Evolutionary conservation across 805 yeast genomes (phyloP).

Genomic region (Monosporozyma servazzii): DNA sequence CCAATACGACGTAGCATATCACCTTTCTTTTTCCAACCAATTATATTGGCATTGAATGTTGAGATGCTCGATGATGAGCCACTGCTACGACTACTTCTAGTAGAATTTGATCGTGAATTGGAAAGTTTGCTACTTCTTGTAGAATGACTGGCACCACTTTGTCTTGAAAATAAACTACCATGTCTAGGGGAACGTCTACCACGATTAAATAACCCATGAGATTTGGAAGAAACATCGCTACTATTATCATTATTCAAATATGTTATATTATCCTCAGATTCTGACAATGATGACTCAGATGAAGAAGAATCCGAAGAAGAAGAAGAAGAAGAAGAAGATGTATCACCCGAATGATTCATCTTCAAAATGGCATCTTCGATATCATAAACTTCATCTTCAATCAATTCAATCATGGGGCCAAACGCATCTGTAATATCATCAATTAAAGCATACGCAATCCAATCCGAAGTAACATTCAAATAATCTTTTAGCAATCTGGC

Average conservation of each 20-base stretch:
- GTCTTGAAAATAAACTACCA: not conserved
- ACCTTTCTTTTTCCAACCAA: conserved; percentile 86
- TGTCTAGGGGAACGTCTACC: not conserved
- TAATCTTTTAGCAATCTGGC: conserved; percentile 83
- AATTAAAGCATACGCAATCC: conserved; percentile 94
- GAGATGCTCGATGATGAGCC: conserved; percentile 27
- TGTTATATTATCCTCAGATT: conserved; percentile 7
- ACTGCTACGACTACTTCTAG: conserved; percentile 21
- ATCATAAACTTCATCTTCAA: conserved; percentile 88
- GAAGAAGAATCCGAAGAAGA: conserved; percentile 11
- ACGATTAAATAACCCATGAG: not conserved
- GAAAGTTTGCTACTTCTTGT: conserved; percentile 8
- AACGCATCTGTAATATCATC: conserved; percentile 97
- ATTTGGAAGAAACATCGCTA: conserved; percentile 12
- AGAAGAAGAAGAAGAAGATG: conserved; percentile 33
- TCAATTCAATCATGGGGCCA: conserved; percentile 91
- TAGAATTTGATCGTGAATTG: conserved; percentile 4
- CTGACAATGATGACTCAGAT: conserved; percentile 13
- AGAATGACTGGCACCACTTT: not conserved
- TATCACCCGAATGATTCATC: conserved; percentile 65
- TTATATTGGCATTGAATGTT: conserved; percentile 33
- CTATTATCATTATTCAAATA: not conserved
- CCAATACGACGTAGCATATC: conserved; percentile 93
- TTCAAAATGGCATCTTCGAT: conserved; percentile 85
- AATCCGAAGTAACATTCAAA: conserved; percentile 82